phyloP scores from a whole-genome alignment of 2,329 filamentous ascomycete genomes.

The Basipetospora sp. region DNA sequence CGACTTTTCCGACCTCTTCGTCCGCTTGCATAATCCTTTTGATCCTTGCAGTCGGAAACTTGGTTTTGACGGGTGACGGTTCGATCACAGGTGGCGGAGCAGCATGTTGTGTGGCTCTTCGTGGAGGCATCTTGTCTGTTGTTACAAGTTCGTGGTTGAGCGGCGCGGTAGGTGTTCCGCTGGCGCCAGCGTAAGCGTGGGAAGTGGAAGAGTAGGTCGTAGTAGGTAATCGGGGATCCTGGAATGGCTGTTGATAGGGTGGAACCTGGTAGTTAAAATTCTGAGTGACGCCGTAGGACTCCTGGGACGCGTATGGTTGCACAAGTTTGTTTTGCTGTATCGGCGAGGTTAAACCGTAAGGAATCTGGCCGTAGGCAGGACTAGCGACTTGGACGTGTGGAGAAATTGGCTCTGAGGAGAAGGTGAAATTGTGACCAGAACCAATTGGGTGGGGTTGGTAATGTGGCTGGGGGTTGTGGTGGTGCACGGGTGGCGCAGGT shows the following conservation, averaged over 20 bases:
- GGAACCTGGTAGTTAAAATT: conserved; percentile 3
- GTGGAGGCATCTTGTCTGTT: conserved; percentile 22
- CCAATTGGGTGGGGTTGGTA: neutral
- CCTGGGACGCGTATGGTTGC: conserved; percentile 2
- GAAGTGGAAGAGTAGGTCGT: conserved; percentile 11
- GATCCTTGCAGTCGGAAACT: conserved; percentile 92
- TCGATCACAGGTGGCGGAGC: conserved; percentile 29
- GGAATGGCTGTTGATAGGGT: conserved; percentile 4
- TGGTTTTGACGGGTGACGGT: conserved; percentile 70
- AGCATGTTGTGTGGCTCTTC: conserved; percentile 21
- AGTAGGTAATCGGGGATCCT: conserved; percentile 12
- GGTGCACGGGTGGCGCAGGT: conserved; percentile 1
- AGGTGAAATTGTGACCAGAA: neutral
- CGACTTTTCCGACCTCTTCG: conserved; percentile 95
- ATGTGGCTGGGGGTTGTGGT: conserved; percentile 6
- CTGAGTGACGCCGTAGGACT: too few relatives aligned
- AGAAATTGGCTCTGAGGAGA: too few relatives aligned
- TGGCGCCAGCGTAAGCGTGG: conserved; percentile 6
- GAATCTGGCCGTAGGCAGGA: too few relatives aligned
- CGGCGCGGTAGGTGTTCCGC: conserved; percentile 9
- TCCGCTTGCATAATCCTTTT: conserved; percentile 99
- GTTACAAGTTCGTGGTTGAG: conserved; percentile 1
- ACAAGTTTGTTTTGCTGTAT: conserved; percentile 4
- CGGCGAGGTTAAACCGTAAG: neutral
- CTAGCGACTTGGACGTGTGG: neutral